Conservation (phyloP, 1,139 yeast genomes). For the Pichia sp. region DNA sequence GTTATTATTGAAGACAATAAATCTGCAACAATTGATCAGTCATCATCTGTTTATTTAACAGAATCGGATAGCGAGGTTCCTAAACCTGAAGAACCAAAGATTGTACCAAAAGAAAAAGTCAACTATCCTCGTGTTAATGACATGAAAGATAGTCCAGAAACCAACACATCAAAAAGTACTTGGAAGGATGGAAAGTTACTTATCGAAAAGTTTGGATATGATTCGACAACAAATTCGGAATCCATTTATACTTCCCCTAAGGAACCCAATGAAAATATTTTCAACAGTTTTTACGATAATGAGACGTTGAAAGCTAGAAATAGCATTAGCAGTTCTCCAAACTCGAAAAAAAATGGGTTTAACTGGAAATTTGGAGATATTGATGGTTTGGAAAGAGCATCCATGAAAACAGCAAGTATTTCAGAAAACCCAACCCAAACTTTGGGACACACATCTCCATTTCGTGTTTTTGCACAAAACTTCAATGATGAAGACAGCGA, state of each 20-base stretch:
- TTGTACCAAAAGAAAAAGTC: no score
- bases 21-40: not conserved
- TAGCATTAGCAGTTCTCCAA: not conserved
- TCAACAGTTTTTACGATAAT: not conserved
- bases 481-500: no score
- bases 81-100: no score
- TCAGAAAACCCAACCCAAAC: not conserved
- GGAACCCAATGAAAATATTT: not conserved
- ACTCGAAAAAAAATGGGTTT: not conserved
- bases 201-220: constrained; percentile 23
- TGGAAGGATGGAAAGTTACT: constrained; percentile 24
- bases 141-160: not conserved
- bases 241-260: not conserved
- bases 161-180: constrained; percentile 12
- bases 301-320: not conserved
- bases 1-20: not conserved
- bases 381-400: constrained; percentile 21
- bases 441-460: no score
- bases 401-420: constrained; percentile 11
- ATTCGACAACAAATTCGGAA: constrained; percentile 15
- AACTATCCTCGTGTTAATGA: no score
- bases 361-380: constrained; percentile 26
- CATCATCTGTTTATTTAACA: not conserved
- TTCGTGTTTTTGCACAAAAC: not conserved
- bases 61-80: not conserved